Percentiles rank a stretch among this genome's conserved stretches.
phyloP scores from a whole-genome alignment of 1,139 yeast genomes.

The Yamadazyma atlantica region DNA sequence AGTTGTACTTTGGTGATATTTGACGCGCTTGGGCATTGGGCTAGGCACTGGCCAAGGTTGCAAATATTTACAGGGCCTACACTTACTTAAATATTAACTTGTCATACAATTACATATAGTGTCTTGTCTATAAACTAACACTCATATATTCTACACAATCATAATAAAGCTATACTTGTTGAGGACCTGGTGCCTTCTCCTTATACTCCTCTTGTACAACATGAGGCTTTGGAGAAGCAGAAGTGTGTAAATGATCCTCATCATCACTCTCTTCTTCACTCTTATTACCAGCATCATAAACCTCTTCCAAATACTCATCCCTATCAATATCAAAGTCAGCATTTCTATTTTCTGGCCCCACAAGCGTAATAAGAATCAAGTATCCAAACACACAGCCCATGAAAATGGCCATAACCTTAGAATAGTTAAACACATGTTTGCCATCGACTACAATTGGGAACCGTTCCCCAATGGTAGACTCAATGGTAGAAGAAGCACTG shows the following conservation, averaged over 20 bases:
- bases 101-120: no score
- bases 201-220: background rate
- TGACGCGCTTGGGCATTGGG: no score
- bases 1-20: no score
- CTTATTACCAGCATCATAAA: constrained; percentile 15
- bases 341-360: constrained; percentile 74
- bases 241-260: constrained; percentile 3
- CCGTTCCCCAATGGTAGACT: constrained; percentile 67
- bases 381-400: constrained; percentile 76
- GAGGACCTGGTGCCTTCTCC: no score
- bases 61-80: no score
- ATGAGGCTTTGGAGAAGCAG: background rate
- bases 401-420: constrained; percentile 75
- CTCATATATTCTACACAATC: no score
- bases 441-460: constrained; percentile 44
- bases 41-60: no score
- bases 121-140: no score
- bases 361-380: constrained; percentile 52
- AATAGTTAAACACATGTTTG: constrained; percentile 25
- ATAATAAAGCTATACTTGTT: background rate
- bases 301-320: constrained; percentile 18
- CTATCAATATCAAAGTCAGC: constrained; percentile 30
- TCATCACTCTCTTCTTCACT: constrained; percentile 14
- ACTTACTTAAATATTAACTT: no score
- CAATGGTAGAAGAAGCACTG: constrained; percentile 82